Percentiles rank a stretch among this genome's conserved stretches.
phyloP scores from a whole-genome alignment of 768 basidiomycete species.

The Tremella fuciformis region DNA sequence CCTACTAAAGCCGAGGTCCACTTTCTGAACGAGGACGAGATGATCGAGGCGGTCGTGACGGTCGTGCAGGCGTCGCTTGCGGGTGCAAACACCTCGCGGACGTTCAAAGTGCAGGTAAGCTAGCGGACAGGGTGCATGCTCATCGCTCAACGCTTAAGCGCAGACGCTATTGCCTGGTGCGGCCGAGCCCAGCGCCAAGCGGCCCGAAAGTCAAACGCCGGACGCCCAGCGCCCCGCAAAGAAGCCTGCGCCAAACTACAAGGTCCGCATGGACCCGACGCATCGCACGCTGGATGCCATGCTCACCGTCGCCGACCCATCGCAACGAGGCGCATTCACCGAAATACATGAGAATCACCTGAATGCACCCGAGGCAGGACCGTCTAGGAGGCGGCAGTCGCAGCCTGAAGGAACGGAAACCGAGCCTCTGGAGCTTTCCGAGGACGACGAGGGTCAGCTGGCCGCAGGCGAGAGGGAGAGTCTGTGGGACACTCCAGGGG shows the following conservation, averaged over 20 bases:
- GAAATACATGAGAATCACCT: conserved; percentile 6
- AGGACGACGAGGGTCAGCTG: conserved; percentile 51
- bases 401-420: conserved; percentile 18
- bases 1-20: conserved; percentile 94
- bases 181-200: conserved; percentile 21
- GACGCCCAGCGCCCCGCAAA: conserved; percentile 1
- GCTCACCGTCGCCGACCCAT: conserved; percentile 69
- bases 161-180: conserved; percentile 51
- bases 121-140: background rate
- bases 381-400: conserved; percentile 25
- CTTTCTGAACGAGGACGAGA: conserved; percentile 84
- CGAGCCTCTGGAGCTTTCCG: conserved; percentile 56
- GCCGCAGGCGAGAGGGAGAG: conserved; percentile 14
- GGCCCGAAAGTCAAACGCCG: conserved; percentile 12
- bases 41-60: conserved; percentile 73
- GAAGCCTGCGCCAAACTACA: conserved; percentile 66
- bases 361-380: conserved; percentile 12
- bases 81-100: conserved; percentile 53
- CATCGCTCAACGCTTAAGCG: conserved; percentile 1
- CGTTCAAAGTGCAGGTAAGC: conserved; percentile 53
- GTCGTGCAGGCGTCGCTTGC: conserved; percentile 65
- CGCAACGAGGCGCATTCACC: conserved; percentile 48
- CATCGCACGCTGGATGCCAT: conserved; percentile 94
- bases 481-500: conserved; percentile 5
- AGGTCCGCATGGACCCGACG: conserved; percentile 81